A percentile compares a stretch with the other conserved stretches of the same genome.
phyloP scores from a whole-genome alignment of 2,329 filamentous ascomycete genomes.

The Colletotrichum simmondsii region DNA sequence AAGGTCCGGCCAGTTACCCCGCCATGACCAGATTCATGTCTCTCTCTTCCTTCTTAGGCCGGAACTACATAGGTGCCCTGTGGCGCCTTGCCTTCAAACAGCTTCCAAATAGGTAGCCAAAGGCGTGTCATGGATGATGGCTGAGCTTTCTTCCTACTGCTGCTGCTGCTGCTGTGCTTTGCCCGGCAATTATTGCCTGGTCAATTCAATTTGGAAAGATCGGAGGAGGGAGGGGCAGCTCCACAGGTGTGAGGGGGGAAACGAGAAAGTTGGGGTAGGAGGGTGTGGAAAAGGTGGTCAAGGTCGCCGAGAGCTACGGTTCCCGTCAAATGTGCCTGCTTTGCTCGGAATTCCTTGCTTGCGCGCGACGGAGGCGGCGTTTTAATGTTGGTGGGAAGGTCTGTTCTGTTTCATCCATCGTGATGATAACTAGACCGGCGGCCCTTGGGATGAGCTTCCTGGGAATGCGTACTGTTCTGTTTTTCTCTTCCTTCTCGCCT shows the following conservation, averaged over 20 bases:
- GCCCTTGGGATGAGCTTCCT: neutral
- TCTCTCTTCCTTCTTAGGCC: neutral
- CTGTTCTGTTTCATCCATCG: slow-evolving; percentile 4
- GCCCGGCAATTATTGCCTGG: neutral
- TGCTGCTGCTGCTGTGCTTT: neutral
- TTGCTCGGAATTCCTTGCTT: slow-evolving; percentile 7
- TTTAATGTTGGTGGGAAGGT: slow-evolving; percentile 19
- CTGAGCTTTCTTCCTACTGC: neutral
- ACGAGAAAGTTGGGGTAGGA: neutral
- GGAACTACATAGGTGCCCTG: neutral
- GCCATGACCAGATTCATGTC: neutral
- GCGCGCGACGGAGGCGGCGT: slow-evolving; percentile 32
- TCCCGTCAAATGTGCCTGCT: slow-evolving; percentile 16
- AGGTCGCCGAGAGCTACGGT: slow-evolving; percentile 27
- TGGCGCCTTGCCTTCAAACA: neutral
- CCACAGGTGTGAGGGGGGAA: neutral
- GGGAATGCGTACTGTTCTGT: neutral
- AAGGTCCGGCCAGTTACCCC: neutral
- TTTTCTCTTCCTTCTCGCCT: neutral
- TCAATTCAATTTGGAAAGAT: neutral
- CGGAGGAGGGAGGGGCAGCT: neutral
- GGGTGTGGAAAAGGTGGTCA: neutral
- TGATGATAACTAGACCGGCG: slow-evolving; percentile 11
- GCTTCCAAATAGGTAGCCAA: neutral
- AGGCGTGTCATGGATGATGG: neutral